Evolutionary conservation across 2,329 filamentous ascomycete species (phyloP), one percentile per base, ranked within the genome.

Genomic region (Reticulascus tulasneorum): DNA sequence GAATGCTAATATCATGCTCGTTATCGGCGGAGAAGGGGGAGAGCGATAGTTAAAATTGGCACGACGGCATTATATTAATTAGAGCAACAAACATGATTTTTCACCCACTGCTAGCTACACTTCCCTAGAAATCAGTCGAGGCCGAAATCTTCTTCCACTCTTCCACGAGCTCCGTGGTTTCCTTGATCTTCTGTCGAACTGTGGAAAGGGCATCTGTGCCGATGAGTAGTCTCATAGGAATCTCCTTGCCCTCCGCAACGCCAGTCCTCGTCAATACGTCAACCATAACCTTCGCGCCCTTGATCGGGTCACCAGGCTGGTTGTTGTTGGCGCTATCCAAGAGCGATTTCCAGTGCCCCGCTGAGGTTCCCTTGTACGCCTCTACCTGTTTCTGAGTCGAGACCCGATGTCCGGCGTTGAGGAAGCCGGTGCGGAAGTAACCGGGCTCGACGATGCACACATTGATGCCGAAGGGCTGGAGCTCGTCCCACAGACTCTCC

Each of bases 251-350:
- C 40, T 50, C 35, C 0, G 62, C 72, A 17, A 59, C 58, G 0
- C 75, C 76, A 3, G 58, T 64, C 27, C 59, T 59, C 7, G 71
- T 77, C 45, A 82, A 45, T 11, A 77, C 59, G 44, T 82, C 77
- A 6, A 80, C 63, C 19, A 78, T 59, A 1, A 74, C 63, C 37
- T 56, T 62, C 7, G 60, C 58, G 0, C 70, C 77, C 59, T 79
- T 79, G 13, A 53, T 55, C 4, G 75, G 64, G 48, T 82, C 75
- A 0, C 77, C 77, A 0, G 60, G 65, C 56, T 81, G 75, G 1
- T 68, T 65, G 12, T 68, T 60, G 41, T 78, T 56, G 9, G 55
- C 53, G 4, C 28, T 26, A 4, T 53, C 51, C 21, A 75, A 40
- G 4, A 37, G 26, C 13, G 44, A 50, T 33, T 64, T 45, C 19